A percentile compares a stretch with the other conserved stretches of the same genome.
phyloP scores from a whole-genome alignment of 2,329 filamentous ascomycete species.

The Aspergillus jensenii region DNA sequence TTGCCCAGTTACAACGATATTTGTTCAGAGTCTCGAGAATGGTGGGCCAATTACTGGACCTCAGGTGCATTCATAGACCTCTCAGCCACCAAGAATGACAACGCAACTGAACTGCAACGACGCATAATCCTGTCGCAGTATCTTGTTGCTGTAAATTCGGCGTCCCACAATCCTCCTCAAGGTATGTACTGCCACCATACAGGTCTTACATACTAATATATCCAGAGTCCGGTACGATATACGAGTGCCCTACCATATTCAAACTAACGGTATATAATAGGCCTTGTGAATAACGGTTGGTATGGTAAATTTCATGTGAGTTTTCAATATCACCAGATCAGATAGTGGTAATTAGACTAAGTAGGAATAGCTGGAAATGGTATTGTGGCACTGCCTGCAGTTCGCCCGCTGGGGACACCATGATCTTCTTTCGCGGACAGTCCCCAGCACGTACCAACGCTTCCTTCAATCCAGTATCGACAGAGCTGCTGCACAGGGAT shows the following conservation, averaged over 20 bases:
- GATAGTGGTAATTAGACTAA: too few species aligned
- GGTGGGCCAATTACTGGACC: constrained; percentile 54
- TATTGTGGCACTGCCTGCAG: constrained; percentile 54
- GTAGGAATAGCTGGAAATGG: constrained; percentile 47
- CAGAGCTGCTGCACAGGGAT: constrained; percentile 38
- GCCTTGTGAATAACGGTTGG: constrained; percentile 57
- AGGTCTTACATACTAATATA: not conserved
- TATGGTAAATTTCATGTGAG: constrained; percentile 54
- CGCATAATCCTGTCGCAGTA: constrained; percentile 56
- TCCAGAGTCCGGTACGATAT: not conserved
- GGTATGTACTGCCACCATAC: constrained; percentile 14
- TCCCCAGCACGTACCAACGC: constrained; percentile 39
- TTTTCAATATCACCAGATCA: not conserved
- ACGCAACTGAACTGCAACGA: constrained; percentile 53
- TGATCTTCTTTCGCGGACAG: not conserved
- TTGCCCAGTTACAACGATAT: not conserved
- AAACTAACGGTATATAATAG: constrained; percentile 24
- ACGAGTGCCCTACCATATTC: not conserved
- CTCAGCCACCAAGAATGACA: constrained; percentile 37
- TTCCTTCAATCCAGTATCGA: constrained; percentile 43
- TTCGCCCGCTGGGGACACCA: constrained; percentile 33
- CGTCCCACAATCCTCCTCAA: constrained; percentile 12
- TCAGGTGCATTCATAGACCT: constrained; percentile 55
- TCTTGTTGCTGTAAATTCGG: constrained; percentile 52
- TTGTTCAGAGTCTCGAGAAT: constrained; percentile 21